A percentile compares a stretch with the other conserved stretches of the same genome.
Evolutionary conservation across 257 asterid genomes (phyloP).

Genomic region (Solanum chmielewskii): DNA sequence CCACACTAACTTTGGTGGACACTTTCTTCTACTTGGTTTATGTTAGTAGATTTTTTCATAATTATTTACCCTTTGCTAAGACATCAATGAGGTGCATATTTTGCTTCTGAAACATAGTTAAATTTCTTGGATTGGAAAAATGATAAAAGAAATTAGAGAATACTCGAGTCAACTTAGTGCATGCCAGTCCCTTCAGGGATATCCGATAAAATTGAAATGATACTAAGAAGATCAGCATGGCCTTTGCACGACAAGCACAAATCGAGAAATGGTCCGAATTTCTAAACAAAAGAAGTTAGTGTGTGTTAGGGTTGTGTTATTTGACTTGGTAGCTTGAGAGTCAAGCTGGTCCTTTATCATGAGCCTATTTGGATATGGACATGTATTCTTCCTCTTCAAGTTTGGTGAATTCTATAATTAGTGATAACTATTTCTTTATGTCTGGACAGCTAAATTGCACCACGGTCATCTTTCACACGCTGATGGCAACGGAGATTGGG

Average conservation of each 20-base stretch:
- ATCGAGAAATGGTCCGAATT: background rate
- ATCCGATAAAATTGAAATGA: background rate
- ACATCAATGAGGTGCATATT: background rate
- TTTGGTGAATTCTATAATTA: background rate
- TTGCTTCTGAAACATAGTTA: background rate
- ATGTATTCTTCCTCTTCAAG: background rate
- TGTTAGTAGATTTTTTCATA: background rate
- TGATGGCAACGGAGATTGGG: conserved; percentile 99
- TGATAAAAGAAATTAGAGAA: background rate
- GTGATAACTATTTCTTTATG: conserved; percentile 7
- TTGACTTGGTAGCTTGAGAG: background rate
- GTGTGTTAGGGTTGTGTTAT: background rate
- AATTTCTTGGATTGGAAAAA: background rate
- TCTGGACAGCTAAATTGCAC: conserved; percentile 64
- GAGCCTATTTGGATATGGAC: background rate
- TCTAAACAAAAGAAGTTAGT: background rate
- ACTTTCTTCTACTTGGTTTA: background rate
- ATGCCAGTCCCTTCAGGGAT: background rate
- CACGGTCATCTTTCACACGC: conserved; percentile 91
- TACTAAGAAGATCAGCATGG: background rate
- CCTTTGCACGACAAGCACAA: background rate
- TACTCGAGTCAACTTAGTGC: background rate
- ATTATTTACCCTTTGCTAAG: background rate
- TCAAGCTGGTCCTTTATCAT: background rate
- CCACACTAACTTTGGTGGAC: background rate